Evolutionary conservation across 2,329 filamentous ascomycete genomes (phyloP), one percentile per base, ranked within the genome.

Genomic region (Fusarium staphyleae): DNA sequence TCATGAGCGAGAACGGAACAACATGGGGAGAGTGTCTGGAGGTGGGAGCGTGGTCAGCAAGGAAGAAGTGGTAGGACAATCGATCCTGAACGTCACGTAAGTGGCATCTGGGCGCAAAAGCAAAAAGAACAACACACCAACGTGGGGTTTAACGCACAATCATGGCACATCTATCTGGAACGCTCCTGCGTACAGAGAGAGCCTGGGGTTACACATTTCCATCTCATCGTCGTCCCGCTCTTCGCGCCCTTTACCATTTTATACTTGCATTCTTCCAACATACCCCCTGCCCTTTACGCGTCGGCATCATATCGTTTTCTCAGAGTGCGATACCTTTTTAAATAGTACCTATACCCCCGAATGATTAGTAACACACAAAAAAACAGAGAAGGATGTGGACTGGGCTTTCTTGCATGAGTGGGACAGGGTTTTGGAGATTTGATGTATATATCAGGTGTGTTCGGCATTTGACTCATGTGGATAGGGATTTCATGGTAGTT

Each of bases 251-350:
- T 24, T 24, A 10, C 14, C 42, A 26, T 13, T 19, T 40, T 33
- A 34, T 29, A 18, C 46, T 39, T 40, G 30, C 44, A 44, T 46
- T 39, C 45, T 47, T n/a, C 51, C 28, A 24, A 24, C 37, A 52
- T 41, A 40, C 42, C 43, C 46, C 29, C 33, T 8, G n/a, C 8
- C 8, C 9, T 58, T 71, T 52, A 75, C 14, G 70, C 73, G 29
- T 69, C 57, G 35, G 70, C 74, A 59, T 86, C 82, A 76, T 97
- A 97, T 70, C 91, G 82, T 76, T 95, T 88, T 69, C 88, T 87
- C 68, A 97, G 77, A 19, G 90, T 86, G 65, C 93, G 87, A 77
- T 97, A 97, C 71, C 90, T 85, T 79, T 96, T 96, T 67, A 97
- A 80, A 77, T 95, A 96, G 57, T 68, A 67, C 56, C 66, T 68